Evolutionary conservation across 1,284 basidiomycete genomes (phyloP).

Genomic region (Ceratobasidium sp.): DNA sequence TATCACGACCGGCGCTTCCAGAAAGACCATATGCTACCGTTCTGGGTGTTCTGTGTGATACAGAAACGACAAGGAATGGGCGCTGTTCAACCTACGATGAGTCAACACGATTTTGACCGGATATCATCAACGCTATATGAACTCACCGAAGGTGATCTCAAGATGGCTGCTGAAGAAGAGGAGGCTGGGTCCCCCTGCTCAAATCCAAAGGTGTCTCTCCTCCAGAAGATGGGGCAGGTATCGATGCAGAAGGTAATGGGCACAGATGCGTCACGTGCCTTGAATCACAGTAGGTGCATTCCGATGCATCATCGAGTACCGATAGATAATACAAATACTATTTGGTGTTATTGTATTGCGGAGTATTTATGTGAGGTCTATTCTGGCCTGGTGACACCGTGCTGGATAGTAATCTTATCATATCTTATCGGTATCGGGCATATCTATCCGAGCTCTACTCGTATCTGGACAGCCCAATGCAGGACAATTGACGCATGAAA

Average conservation of each 20-base stretch:
- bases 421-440: not conserved
- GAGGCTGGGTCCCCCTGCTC: not conserved
- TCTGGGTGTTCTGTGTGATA: constrained; percentile 52
- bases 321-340: not conserved
- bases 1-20: constrained; percentile 53
- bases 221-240: constrained; percentile 37
- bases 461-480: constrained; percentile 12
- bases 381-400: not conserved
- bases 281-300: not conserved
- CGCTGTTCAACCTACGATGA: constrained; percentile 44
- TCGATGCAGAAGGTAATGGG: not conserved
- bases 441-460: not conserved
- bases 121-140: not conserved
- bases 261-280: no score
- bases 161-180: constrained; percentile 44
- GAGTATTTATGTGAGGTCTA: not conserved
- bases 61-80: constrained; percentile 46
- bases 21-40: constrained; percentile 51
- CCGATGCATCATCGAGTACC: not conserved
- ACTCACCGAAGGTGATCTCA: constrained; percentile 35
- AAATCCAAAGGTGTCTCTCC: constrained; percentile 15
- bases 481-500: no score
- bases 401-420: not conserved
- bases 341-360: not conserved
- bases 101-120: constrained; percentile 26